Evolutionary conservation across 495 filamentous ascomycete species (phyloP).

Genomic region (Paragyromitra xinjiangensis): DNA sequence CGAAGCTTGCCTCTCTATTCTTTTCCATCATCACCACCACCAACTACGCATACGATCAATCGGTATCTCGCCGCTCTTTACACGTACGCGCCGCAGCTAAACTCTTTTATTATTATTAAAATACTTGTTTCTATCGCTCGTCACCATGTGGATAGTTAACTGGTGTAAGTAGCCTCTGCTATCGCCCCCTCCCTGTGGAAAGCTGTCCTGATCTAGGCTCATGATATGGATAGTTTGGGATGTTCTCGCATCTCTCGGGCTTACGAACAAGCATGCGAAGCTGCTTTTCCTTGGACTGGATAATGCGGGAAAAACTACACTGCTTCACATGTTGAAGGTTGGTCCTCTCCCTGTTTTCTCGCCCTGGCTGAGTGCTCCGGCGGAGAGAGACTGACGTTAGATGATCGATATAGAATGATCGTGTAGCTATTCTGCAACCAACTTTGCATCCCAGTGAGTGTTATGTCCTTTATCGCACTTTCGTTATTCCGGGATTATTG

Average conservation of each 20-base stretch:
- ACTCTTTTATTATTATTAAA: slow-evolving; percentile 30
- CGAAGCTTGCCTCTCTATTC: slow-evolving; percentile 46
- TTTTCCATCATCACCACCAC: slow-evolving; percentile 42
- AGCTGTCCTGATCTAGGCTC: slow-evolving; percentile 52
- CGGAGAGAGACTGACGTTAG: slow-evolving; percentile 29
- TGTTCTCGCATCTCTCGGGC: slow-evolving; percentile 85
- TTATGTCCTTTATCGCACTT: slow-evolving; percentile 27
- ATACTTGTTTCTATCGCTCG: slow-evolving; percentile 23
- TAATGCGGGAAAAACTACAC: slow-evolving; percentile 97
- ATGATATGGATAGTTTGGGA: slow-evolving; percentile 76
- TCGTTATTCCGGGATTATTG: slow-evolving; percentile 46
- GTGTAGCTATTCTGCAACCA: slow-evolving; percentile 90
- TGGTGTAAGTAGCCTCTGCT: slow-evolving; percentile 76
- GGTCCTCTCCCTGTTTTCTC: slow-evolving; percentile 14
- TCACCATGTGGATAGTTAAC: slow-evolving; percentile 91
- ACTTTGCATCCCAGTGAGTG: slow-evolving; percentile 86
- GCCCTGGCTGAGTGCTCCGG: not conserved
- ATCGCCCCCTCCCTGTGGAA: slow-evolving; percentile 26
- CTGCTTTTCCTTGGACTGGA: slow-evolving; percentile 93
- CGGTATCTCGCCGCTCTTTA: slow-evolving; percentile 15
- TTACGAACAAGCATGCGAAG: slow-evolving; percentile 97
- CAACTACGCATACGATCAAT: slow-evolving; percentile 38
- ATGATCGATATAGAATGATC: slow-evolving; percentile 73
- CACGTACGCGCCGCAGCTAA: slow-evolving; percentile 20
- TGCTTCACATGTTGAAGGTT: slow-evolving; percentile 93